These are phyloP conservation scores for Rhodotorula toruloides DNA, from an alignment of 768 basidiomycete species.

Conservation along the genomic window DNA sequence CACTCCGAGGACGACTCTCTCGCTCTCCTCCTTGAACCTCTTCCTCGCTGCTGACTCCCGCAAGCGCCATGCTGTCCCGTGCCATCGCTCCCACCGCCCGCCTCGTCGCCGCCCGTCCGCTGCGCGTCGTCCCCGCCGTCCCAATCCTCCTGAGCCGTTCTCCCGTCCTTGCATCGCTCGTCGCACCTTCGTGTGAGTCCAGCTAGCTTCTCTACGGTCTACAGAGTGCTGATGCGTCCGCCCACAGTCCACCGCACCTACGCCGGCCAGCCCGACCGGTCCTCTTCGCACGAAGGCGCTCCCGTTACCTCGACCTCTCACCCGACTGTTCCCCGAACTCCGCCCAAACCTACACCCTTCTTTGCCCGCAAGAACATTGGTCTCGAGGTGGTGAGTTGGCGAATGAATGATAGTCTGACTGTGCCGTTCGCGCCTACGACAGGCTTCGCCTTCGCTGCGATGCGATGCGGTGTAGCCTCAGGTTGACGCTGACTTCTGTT, in stretches of 20 bases:
- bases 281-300: neutral
- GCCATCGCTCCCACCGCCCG: neutral
- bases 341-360: constrained; percentile 15
- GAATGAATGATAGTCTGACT: neutral
- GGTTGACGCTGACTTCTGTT: neutral
- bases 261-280: neutral
- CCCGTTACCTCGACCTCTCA: constrained; percentile 3
- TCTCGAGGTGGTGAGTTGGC: constrained; percentile 6
- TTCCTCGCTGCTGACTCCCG: no score
- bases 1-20: neutral
- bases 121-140: neutral
- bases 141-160: no score
- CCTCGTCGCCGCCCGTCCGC: no score
- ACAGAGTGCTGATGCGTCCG: no score
- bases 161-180: neutral
- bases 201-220: neutral
- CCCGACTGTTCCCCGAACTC: constrained; percentile 4
- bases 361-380: constrained; percentile 21
- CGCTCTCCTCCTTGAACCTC: neutral
- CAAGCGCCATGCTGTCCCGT: neutral
- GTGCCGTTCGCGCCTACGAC: neutral
- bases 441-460: no score
- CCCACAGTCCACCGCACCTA: neutral
- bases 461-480: no score
- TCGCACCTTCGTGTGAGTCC: neutral